Base-by-base conservation (phyloP, 495 filamentous ascomycete species). In the Aspergillus nidulans region DNA sequence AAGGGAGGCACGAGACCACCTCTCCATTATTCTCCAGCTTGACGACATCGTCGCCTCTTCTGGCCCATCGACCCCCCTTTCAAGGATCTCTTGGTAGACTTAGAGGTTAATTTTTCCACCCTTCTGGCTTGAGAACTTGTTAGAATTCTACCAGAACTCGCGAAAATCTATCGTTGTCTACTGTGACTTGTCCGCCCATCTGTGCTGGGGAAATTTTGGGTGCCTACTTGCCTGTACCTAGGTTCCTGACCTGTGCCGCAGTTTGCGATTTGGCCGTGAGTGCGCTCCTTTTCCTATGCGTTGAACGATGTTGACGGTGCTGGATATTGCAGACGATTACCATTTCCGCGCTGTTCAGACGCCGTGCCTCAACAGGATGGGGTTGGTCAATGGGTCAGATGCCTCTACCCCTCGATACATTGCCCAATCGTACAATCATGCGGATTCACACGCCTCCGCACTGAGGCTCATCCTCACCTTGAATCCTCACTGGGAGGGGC, bases 401-500 rank as follows among this genome's bases (percentile, higher is more conserved):
- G 47, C 56, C 38, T 51, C 66, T 12, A 46, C 68, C 43, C 63
- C 81, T 19, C 74, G 75, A 51, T 77, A 79, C 66, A 88, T 96
- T 36, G 82, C 90, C 38, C 77, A 91, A 36, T 81, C 83, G 46
- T 95, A 95, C 77, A 82, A 84, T 62, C 81, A 81, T 69, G 75
- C 82, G 40, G 87, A 91, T 60, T 87, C 87, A 24, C 80, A 90
- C 51, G 78, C 79, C 32, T 91, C 91, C 1, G 90, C 91, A 39
- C 74, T 89, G 47, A 80, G 82, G 36, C 83, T 97, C 32, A 83
- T 96, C 62, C 78, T 92, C 49, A 81, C 89, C 19, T 76, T 97
- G 34, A 82, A 85, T 42, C 95, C 90, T 6, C 82, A 92, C 61
- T 98, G 94, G 94, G 80, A 85, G 55, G 77, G 81, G 16, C 71